Evolutionary conservation across 2,329 filamentous ascomycete species (phyloP).

Genomic region (Penicillium sp.): DNA sequence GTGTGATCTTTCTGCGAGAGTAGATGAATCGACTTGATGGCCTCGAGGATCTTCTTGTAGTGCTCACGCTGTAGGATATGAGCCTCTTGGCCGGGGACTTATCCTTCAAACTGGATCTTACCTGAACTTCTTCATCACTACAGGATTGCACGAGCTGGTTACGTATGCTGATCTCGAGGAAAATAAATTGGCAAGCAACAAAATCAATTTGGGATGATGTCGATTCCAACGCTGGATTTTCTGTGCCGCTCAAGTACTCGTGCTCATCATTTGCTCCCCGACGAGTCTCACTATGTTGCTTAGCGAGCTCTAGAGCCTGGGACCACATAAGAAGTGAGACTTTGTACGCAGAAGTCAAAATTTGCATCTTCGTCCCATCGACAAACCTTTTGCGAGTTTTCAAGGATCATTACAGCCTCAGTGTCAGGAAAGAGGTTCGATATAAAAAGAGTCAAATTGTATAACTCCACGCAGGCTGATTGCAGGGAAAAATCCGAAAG

Average conservation of each 20-base stretch:
- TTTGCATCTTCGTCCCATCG: no score
- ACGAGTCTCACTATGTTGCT: background rate
- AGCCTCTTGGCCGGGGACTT: background rate
- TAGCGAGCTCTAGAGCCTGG: background rate
- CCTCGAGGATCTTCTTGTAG: background rate
- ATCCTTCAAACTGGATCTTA: background rate
- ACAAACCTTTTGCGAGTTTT: background rate
- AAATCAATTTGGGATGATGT: background rate
- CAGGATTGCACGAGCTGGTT: background rate
- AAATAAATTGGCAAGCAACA: background rate
- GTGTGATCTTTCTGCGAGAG: background rate
- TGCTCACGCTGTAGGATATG: background rate
- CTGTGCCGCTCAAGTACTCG: background rate
- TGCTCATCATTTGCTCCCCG: background rate
- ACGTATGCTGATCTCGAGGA: background rate
- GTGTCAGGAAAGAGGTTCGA: background rate
- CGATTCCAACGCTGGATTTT: background rate
- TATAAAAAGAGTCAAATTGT: background rate
- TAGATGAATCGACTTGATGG: background rate
- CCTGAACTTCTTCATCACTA: background rate
- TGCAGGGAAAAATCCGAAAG: background rate
- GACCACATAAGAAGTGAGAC: background rate
- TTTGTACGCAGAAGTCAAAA: background rate
- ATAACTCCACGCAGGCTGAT: background rate
- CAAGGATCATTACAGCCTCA: background rate